These are phyloP conservation scores for Tieghemostelium lacteum DNA, from an alignment of 78 protist species.

Conservation along the genomic window DNA sequence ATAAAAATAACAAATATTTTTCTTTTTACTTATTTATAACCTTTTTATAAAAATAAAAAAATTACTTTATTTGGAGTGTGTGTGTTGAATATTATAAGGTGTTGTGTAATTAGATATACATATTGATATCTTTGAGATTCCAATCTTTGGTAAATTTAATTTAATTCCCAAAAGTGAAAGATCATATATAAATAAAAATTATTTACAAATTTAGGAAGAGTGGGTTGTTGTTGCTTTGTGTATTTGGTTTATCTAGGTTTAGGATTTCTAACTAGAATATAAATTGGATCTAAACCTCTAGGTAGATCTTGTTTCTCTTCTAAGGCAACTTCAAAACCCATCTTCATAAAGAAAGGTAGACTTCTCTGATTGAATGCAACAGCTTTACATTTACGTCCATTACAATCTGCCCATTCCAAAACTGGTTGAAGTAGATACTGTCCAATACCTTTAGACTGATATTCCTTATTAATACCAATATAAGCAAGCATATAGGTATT, in stretches of 20 bases:
- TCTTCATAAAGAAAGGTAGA: conserved; percentile 21
- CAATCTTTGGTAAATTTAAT: no score
- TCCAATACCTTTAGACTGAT: conserved; percentile 27
- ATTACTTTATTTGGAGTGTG: no score
- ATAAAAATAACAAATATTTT: not conserved
- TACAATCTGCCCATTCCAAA: conserved; percentile 47
- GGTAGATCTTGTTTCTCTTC: not conserved
- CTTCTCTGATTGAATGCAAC: conserved; percentile 9
- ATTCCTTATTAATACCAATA: conserved; percentile 34
- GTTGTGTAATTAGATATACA: no score
- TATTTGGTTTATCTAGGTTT: no score
- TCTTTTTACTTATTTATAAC: no score
- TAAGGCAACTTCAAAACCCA: conserved; percentile 6
- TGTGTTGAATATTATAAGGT: no score
- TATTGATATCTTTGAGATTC: no score
- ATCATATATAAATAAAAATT: no score
- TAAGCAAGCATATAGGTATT: conserved; percentile 23
- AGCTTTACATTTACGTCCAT: not conserved
- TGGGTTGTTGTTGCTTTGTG: no score
- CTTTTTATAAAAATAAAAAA: no score
- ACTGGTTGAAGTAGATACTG: conserved; percentile 40
- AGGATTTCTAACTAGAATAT: conserved; percentile 24
- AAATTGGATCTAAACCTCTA: conserved; percentile 40
- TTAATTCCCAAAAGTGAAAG: no score
- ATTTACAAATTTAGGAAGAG: no score